phyloP scores from a whole-genome alignment of 129 eudicot species.

The Escallonia herrerae region DNA sequence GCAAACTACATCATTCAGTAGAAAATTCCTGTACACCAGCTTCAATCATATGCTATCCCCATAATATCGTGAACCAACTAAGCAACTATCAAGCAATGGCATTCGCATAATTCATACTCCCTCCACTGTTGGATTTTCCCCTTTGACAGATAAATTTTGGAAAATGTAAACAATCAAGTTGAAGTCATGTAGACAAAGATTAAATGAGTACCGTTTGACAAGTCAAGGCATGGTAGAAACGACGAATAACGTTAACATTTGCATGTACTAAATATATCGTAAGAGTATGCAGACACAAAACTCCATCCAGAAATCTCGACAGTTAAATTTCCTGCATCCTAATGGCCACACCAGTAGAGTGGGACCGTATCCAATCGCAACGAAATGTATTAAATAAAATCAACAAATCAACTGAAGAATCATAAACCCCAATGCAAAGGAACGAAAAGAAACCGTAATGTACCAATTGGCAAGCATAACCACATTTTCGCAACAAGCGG shows the following conservation, averaged over 20 bases:
- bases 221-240: too few species aligned
- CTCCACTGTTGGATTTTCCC: too few species aligned
- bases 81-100: too few species aligned
- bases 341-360: not conserved
- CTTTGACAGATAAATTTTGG: too few species aligned
- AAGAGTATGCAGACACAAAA: not conserved
- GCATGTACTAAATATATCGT: not conserved
- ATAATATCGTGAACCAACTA: not conserved
- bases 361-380: not conserved
- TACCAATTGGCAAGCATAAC: not conserved
- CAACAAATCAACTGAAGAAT: not conserved
- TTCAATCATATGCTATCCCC: not conserved
- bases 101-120: too few species aligned
- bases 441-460: not conserved
- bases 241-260: not conserved
- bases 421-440: not conserved
- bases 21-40: too few species aligned
- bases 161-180: too few species aligned
- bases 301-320: too few species aligned
- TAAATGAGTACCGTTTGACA: too few species aligned
- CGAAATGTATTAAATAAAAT: not conserved
- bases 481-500: not conserved
- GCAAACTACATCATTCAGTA: not conserved
- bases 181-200: too few species aligned
- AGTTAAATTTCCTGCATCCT: too few species aligned